A percentile compares a stretch with the other conserved stretches of the same genome.
Conservation (phyloP, 73 alveolate genomes). For the Effrenium voratum region DNA sequence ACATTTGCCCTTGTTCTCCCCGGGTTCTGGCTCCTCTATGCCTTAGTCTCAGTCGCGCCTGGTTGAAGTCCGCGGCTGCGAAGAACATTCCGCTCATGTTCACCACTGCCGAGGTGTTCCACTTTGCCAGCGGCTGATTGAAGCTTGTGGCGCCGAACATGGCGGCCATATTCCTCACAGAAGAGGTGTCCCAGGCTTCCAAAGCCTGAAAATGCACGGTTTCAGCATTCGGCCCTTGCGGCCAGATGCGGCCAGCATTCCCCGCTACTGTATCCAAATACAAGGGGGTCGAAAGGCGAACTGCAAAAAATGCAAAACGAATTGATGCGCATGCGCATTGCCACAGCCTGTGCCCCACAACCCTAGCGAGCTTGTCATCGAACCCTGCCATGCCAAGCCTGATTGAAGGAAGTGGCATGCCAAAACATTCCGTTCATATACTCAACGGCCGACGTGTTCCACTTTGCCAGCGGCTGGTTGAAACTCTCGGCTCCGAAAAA, state of each 20-base stretch:
- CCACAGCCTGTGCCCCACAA: no score
- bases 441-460: neutral
- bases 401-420: neutral
- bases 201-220: no score
- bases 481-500: neutral
- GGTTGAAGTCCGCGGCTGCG: conserved; percentile 21
- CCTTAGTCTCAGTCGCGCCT: neutral
- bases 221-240: no score
- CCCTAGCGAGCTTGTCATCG: no score
- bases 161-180: neutral
- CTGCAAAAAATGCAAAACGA: no score
- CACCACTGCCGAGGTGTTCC: neutral
- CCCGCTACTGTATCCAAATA: no score
- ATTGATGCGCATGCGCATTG: no score
- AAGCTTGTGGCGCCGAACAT: conserved; percentile 32
- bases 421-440: neutral
- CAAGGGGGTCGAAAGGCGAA: no score
- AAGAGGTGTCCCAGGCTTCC: conserved; percentile 28
- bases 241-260: no score
- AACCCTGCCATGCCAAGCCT: no score
- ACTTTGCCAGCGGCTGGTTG: neutral
- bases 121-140: neutral
- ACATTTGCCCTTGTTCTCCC: neutral
- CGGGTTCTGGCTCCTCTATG: neutral
- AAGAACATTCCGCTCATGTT: neutral